phyloP scores from a whole-genome alignment of 75 land plant genomes.

The Pinus albicaulis region DNA sequence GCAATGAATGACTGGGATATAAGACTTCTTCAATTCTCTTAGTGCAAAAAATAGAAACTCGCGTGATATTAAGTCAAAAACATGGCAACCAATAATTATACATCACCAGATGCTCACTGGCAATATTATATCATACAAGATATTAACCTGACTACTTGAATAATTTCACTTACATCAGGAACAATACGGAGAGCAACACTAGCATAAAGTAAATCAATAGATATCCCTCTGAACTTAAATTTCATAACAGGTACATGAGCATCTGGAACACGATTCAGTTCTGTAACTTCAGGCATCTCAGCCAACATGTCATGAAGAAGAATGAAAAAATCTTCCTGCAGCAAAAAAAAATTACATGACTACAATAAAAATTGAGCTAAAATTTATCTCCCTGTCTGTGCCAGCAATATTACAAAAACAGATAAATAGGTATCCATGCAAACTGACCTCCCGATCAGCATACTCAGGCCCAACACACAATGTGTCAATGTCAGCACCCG shows the following conservation, averaged over 20 bases:
- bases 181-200: slow-evolving; percentile 72
- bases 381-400: neutral
- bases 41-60: no score
- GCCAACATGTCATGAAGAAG: slow-evolving; percentile 74
- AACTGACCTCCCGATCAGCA: slow-evolving; percentile 81
- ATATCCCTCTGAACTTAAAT: slow-evolving; percentile 89
- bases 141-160: neutral
- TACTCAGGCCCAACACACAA: slow-evolving; percentile 94
- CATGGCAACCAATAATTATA: no score
- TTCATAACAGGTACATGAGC: slow-evolving; percentile 97
- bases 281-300: slow-evolving; percentile 89
- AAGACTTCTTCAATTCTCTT: no score
- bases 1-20: no score
- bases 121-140: neutral
- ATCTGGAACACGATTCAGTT: slow-evolving; percentile 95
- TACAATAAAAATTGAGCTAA: neutral
- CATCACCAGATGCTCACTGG: no score
- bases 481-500: slow-evolving; percentile 97
- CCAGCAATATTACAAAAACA: neutral
- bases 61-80: no score
- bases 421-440: neutral
- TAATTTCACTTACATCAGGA: slow-evolving; percentile 64
- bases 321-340: slow-evolving; percentile 92
- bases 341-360: neutral
- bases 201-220: slow-evolving; percentile 96